phyloP scores from a whole-genome alignment of 2,329 filamentous ascomycete species.

The Hysterium pulicare region DNA sequence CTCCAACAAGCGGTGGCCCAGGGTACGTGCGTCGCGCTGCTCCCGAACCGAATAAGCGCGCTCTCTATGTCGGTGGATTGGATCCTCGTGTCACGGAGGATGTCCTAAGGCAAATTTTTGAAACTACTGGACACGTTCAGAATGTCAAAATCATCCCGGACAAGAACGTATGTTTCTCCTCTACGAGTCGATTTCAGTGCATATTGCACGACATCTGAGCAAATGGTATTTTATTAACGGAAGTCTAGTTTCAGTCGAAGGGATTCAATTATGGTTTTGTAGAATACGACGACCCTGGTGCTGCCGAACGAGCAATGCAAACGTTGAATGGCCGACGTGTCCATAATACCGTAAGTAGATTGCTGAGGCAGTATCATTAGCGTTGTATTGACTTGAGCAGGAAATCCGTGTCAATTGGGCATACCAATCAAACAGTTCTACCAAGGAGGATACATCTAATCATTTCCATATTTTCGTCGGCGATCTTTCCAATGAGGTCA shows the following conservation, averaged over 20 bases:
- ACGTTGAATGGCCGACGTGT: constrained; percentile 93
- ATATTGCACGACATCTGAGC: too few species aligned
- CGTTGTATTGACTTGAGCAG: constrained; percentile 44
- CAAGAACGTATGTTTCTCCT: constrained; percentile 78
- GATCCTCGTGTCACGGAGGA: constrained; percentile 96
- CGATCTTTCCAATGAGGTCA: constrained; percentile 96
- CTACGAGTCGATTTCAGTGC: too few species aligned
- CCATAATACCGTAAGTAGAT: constrained; percentile 77
- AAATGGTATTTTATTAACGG: neutral
- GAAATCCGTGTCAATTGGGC: constrained; percentile 99
- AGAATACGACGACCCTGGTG: constrained; percentile 96
- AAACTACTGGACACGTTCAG: constrained; percentile 96
- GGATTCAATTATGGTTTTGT: constrained; percentile 99
- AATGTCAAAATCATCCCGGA: constrained; percentile 99
- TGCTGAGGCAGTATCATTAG: constrained; percentile 3
- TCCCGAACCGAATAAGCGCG: constrained; percentile 97
- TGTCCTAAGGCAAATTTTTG: constrained; percentile 94
- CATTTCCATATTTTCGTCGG: constrained; percentile 99
- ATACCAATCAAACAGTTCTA: constrained; percentile 90
- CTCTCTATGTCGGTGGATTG: constrained; percentile 90
- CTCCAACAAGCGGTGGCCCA: constrained; percentile 71
- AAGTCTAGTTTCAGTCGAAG: constrained; percentile 65
- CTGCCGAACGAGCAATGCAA: constrained; percentile 94
- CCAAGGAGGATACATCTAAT: constrained; percentile 95
- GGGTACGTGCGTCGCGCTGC: constrained; percentile 85